These are phyloP conservation scores for Mycena pura DNA, from an alignment of 768 basidiomycete species.

Conservation along the genomic window DNA sequence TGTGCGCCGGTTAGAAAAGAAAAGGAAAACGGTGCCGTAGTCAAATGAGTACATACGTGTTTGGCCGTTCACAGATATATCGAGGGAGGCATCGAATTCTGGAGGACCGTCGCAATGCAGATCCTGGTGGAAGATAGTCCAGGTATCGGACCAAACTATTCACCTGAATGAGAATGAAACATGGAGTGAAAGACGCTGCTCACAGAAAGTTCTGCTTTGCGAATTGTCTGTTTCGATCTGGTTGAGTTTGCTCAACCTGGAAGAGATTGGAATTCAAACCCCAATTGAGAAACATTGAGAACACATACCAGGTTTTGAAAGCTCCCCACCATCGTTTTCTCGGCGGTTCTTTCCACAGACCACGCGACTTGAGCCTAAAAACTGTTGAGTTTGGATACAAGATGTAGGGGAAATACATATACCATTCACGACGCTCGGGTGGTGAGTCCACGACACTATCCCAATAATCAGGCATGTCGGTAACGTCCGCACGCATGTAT, in stretches of 20 bases:
- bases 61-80: background rate
- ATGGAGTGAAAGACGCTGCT: too few species aligned
- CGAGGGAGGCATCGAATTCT: background rate
- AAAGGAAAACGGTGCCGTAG: background rate
- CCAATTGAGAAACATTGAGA: too few species aligned
- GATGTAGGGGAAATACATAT: background rate
- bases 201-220: constrained; percentile 20
- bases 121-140: background rate
- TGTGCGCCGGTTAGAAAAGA: background rate
- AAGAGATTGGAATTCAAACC: too few species aligned
- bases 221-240: constrained; percentile 5
- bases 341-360: background rate
- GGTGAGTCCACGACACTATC: constrained; percentile 5
- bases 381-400: background rate
- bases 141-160: background rate
- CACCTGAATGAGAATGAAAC: background rate
- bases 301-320: constrained; percentile 1
- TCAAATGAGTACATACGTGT: background rate
- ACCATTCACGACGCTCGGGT: background rate
- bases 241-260: constrained; percentile 14
- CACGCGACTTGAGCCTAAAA: background rate
- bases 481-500: constrained; percentile 5
- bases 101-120: background rate
- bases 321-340: constrained; percentile 13
- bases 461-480: constrained; percentile 18